Percentiles rank a stretch among this genome's conserved stretches.
Conservation (phyloP, 805 yeast species). For the Metschnikowia continentalis region DNA sequence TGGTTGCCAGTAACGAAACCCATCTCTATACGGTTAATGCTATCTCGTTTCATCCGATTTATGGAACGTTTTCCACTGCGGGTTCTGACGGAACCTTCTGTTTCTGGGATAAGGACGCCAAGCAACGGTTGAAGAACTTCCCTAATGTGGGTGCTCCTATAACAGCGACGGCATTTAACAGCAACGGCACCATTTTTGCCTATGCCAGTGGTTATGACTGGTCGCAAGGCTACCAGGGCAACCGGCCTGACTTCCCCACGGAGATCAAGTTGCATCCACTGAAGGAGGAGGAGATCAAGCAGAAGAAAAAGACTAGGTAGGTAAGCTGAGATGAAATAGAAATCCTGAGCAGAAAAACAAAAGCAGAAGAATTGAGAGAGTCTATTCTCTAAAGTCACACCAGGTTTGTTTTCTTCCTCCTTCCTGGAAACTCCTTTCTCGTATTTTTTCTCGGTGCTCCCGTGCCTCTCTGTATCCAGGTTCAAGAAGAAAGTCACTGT, state of each 20-base stretch:
- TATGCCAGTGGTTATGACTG: constrained; percentile 93
- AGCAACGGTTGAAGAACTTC: constrained; percentile 78
- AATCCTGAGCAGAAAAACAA: no score
- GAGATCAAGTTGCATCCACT: constrained; percentile 78
- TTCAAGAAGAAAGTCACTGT: no score
- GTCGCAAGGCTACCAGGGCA: constrained; percentile 84
- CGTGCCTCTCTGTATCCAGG: no score
- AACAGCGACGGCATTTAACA: constrained; percentile 74
- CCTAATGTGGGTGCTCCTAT: constrained; percentile 66
- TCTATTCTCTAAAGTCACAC: no score
- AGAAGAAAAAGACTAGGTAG: constrained; percentile 31
- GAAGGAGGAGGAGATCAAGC: constrained; percentile 81
- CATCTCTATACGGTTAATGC: constrained; percentile 76
- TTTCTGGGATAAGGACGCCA: constrained; percentile 94
- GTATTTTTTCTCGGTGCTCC: no score
- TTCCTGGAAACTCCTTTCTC: no score
- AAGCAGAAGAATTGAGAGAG: no score
- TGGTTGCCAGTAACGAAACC: constrained; percentile 39
- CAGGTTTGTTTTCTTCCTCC: no score
- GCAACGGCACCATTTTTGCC: constrained; percentile 80
- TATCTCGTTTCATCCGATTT: constrained; percentile 80
- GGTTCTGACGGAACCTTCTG: constrained; percentile 93
- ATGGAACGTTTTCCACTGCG: constrained; percentile 89
- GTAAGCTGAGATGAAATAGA: no score
- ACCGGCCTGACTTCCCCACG: constrained; percentile 70